Evolutionary conservation across 2,329 filamentous ascomycete genomes (phyloP), one percentile per base, ranked within the genome.

Genomic region (Phaeosphaeriaceae sp.): DNA sequence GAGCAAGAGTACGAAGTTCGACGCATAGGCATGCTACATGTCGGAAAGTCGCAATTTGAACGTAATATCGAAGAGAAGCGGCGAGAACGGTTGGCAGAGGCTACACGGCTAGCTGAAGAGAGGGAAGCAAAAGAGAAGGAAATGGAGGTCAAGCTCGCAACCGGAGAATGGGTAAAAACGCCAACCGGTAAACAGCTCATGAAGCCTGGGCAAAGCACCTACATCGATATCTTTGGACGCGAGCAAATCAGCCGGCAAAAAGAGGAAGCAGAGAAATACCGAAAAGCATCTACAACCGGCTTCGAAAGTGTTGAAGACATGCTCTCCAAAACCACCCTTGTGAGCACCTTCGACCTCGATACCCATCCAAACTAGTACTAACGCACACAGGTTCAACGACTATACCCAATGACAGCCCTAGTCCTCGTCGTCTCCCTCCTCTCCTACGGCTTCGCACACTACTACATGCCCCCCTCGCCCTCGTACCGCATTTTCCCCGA

Each of bases 401-500:
- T 75, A 47, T 63, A 52, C 46, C 69, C 73, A 18, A 72, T 72
- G 64, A 63, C 68, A 15, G 60, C 64, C 45, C 69, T 75, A 45
- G 64, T 68, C 42, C 13, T 70, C 34, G 16, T 66, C 45, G 55
- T 67, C 38, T 48, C 56, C 41, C 41, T 70, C 26, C 37, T 65
- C 46, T 61, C 37, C 53, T 66, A 46, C 33, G 55, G 56, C 42
- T 67, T 68, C 54, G 68, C 61, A 15, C 58, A 68, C 46, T 68
- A 61, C 58, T 75, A 75, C 57, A 46, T 43, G 0, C 67, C 70
- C 0, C 72, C 73, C 0, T 50, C 60, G 1, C 56, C 60, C 13
- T 42, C 51, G 1, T 68, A 67, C 50, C 72, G 73, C 40, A 28
- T 74, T 36, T 67, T 64, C 52, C 66, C 71, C 26, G 61, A 67